Evolutionary conservation across 2,329 filamentous ascomycete genomes (phyloP).

Genomic region (Xylaria sp.): DNA sequence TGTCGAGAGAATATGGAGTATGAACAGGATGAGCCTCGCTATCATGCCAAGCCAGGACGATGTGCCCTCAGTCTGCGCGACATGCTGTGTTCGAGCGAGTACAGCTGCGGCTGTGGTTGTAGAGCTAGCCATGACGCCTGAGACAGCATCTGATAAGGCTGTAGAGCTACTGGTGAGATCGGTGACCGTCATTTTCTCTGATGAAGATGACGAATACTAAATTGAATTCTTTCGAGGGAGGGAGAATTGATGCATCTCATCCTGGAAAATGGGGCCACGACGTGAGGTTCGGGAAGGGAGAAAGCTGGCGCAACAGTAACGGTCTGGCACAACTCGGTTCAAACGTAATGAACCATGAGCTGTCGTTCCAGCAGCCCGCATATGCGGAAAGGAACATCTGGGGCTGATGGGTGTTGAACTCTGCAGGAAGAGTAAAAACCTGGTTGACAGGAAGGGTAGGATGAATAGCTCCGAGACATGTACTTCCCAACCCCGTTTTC

Average conservation of each 20-base stretch:
- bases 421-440: background rate
- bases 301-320: background rate
- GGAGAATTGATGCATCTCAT: constrained; percentile 30
- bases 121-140: constrained; percentile 35
- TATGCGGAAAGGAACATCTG: constrained; percentile 29
- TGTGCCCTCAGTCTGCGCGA: constrained; percentile 33
- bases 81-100: constrained; percentile 32
- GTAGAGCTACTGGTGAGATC: constrained; percentile 17
- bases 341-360: constrained; percentile 22
- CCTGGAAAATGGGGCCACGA: constrained; percentile 26
- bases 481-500: constrained; percentile 20
- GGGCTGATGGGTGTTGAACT: constrained; percentile 19
- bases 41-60: constrained; percentile 63
- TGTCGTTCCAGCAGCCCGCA: constrained; percentile 17
- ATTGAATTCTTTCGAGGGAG: background rate
- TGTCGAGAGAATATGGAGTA: constrained; percentile 62
- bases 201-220: background rate
- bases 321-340: constrained; percentile 7
- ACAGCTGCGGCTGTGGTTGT: constrained; percentile 34
- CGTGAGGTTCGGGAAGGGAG: constrained; percentile 7
- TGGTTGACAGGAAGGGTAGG: constrained; percentile 7
- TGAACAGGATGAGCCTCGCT: constrained; percentile 58
- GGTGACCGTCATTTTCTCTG: constrained; percentile 17
- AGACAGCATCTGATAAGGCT: constrained; percentile 35
- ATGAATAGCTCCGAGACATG: constrained; percentile 23